These are phyloP conservation scores for Leccinum variicolor DNA, from an alignment of 768 basidiomycete genomes.

Conservation along the genomic window DNA sequence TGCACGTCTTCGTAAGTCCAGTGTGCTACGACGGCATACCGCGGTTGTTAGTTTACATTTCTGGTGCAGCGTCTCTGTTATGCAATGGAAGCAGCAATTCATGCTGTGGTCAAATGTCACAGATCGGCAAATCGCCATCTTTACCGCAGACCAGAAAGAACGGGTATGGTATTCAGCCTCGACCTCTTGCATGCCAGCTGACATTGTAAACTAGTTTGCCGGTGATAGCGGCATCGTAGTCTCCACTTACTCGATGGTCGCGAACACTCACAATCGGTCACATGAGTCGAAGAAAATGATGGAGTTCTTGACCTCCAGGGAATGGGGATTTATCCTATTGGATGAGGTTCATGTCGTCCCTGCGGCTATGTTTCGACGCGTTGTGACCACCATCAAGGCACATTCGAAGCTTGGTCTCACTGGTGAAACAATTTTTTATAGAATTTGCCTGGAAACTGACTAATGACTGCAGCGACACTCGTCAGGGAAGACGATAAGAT, in stretches of 20 bases:
- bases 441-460: constrained; percentile 2
- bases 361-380: constrained; percentile 96
- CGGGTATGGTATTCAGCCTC: constrained; percentile 50
- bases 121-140: constrained; percentile 93
- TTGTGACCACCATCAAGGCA: constrained; percentile 97
- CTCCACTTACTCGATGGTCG: constrained; percentile 99
- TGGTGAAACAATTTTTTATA: constrained; percentile 45
- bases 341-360: constrained; percentile 99
- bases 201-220: constrained; percentile 62
- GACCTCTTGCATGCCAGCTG: not conserved
- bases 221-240: constrained; percentile 98
- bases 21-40: not conserved
- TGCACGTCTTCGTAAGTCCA: constrained; percentile 92
- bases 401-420: constrained; percentile 98
- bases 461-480: constrained; percentile 68
- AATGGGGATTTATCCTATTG: constrained; percentile 97
- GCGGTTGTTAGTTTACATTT: constrained; percentile 8
- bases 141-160: constrained; percentile 97
- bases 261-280: constrained; percentile 97
- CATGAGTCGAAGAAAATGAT: constrained; percentile 99
- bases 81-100: constrained; percentile 99
- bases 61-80: constrained; percentile 72
- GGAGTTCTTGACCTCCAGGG: constrained; percentile 97
- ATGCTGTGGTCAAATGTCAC: constrained; percentile 99
- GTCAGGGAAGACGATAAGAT: constrained; percentile 99